phyloP scores from a whole-genome alignment of 1,284 basidiomycete genomes.

The Apiotrichum mycotoxinovorans region DNA sequence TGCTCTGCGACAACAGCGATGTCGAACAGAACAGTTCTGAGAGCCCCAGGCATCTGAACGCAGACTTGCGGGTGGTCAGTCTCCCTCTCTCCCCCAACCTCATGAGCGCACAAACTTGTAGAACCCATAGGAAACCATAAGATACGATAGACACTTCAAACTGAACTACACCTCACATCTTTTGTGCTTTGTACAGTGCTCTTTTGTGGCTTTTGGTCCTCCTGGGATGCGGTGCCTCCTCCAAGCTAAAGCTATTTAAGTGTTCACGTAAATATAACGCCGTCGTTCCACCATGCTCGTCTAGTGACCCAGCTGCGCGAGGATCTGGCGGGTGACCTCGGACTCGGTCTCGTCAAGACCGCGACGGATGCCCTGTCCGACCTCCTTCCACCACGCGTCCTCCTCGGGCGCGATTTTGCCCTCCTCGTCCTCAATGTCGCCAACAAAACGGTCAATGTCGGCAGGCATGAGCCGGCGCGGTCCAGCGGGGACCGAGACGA shows the following conservation, averaged over 20 bases:
- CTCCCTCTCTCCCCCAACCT: background rate
- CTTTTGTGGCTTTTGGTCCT: background rate
- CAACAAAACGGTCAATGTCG: conserved; percentile 34
- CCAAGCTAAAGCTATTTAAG: too few species aligned
- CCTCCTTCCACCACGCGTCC: conserved; percentile 16
- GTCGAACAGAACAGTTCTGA: background rate
- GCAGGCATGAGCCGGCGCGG: conserved; percentile 15
- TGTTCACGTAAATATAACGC: too few species aligned
- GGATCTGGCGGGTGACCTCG: background rate
- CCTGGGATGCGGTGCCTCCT: too few species aligned
- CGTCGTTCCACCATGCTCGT: too few species aligned
- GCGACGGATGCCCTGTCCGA: conserved; percentile 2
- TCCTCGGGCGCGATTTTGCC: conserved; percentile 12
- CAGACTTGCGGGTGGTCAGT: too few species aligned
- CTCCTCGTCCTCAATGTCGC: conserved; percentile 37
- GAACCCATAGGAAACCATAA: background rate
- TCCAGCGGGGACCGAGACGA: conserved; percentile 8
- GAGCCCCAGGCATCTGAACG: too few species aligned
- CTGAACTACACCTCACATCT: background rate
- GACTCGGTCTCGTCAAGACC: background rate
- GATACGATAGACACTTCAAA: background rate
- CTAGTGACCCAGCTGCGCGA: too few species aligned
- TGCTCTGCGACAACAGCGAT: too few species aligned
- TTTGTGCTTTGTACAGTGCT: background rate
- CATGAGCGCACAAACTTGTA: background rate